A percentile compares a stretch with the other conserved stretches of the same genome.
phyloP scores from a whole-genome alignment of 2,329 filamentous ascomycete species.

The Aspergillus cejpii region DNA sequence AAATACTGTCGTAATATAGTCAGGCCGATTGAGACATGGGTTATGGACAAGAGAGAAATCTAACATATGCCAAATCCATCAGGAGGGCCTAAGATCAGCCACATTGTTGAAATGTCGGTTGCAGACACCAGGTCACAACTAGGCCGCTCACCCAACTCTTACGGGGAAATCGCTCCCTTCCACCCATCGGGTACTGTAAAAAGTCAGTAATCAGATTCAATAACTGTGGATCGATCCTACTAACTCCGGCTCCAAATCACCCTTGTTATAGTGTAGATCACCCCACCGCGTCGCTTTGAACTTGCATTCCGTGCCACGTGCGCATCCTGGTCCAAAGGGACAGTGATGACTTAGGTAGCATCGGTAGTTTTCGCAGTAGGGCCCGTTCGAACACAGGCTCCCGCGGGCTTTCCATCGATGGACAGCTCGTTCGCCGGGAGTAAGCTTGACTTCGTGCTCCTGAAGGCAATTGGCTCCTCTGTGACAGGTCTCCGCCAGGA shows the following conservation, averaged over 20 bases:
- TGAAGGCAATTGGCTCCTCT: background rate
- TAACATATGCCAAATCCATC: no score
- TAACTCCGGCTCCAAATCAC: background rate
- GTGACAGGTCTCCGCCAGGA: slow-evolving; percentile 4
- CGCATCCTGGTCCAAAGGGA: slow-evolving; percentile 1
- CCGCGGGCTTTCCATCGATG: slow-evolving; percentile 9
- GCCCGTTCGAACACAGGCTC: slow-evolving; percentile 4
- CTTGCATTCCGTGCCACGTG: background rate
- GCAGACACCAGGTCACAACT: no score
- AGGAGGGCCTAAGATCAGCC: no score
- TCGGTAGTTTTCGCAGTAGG: slow-evolving; percentile 6
- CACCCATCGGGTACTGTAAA: background rate
- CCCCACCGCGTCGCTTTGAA: background rate
- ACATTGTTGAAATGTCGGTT: no score
- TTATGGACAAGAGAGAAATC: no score
- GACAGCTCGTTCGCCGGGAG: slow-evolving; percentile 4
- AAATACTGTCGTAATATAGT: no score
- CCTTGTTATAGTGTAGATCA: background rate
- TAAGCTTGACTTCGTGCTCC: slow-evolving; percentile 8
- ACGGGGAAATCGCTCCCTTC: background rate
- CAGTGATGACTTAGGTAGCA: slow-evolving; percentile 15
- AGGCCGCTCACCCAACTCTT: background rate
- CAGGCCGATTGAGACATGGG: no score
- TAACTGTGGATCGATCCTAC: background rate
- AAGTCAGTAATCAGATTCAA: background rate